Base-by-base conservation (phyloP, 176 grass and related monocot genomes). In the Alopecurus myosuroides region DNA sequence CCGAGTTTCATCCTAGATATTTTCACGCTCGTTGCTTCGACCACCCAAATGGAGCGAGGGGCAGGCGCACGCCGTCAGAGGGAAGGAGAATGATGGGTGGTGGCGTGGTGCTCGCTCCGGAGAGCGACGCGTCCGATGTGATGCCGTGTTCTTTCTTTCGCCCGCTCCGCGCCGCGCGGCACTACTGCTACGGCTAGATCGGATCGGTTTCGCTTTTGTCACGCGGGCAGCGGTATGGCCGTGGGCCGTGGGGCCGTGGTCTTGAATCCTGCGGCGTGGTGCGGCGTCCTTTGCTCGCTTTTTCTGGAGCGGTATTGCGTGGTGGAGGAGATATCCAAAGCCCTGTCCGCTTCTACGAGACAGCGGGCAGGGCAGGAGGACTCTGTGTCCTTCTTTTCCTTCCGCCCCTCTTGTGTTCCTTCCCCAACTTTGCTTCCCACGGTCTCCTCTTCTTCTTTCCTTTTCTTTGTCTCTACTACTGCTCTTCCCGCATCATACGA, bases 271-370 rank as follows among this genome's bases (percentile, higher is more conserved):
- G 60, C 78, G 29, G 70, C 13, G 40, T 65, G 19, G 13, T 53
- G 56, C 57, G 12, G 42, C 65, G 44, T 35, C 78, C 65, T 37
- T 5, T 1, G 0, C 14, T 44, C 23, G 7, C 70, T 18, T 73
- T 73, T 30, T 46, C 12, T 46, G 44, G 44, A 46, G 44, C 44
- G 15, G 44, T 8, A 46, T 13, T 46, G 71, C 45, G 61, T 41
- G 66, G 66, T 3, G 35, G 36, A 40, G 49, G 67, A 74, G 1
- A 11, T 40, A 29, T 22, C 51, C 5, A 46, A 3, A 10, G 34
- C 3, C 10, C 17, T 83, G 81, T 83, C 81, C 67, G 81, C 25
- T 72, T 83, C 11, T 73, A 56, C 51, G 81, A 73, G 81, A 74
- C 81, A 73, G 66, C 33, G 15, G n/a, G 9, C 48, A 22, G 13